Percentiles rank a stretch among this genome's conserved stretches.
Conservation (phyloP, 2,329 filamentous ascomycete species). For the Niveomyces coronatus region DNA sequence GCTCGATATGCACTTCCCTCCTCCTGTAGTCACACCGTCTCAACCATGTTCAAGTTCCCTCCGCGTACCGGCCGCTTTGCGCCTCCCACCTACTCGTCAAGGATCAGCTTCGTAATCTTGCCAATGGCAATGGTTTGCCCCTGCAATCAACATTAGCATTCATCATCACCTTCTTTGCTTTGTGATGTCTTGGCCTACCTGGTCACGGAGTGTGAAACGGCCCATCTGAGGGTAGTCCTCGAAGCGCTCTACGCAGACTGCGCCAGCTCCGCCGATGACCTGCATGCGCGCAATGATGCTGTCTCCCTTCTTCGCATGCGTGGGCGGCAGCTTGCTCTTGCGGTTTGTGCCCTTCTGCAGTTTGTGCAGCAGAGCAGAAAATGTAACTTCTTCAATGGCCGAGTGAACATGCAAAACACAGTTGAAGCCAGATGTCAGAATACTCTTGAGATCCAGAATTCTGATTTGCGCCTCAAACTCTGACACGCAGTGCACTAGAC, state of each 20-base stretch:
- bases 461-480: constrained; percentile 95
- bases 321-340: constrained; percentile 86
- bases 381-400: constrained; percentile 95
- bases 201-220: constrained; percentile 80
- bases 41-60: not conserved
- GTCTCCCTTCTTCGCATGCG: constrained; percentile 73
- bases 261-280: constrained; percentile 73
- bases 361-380: constrained; percentile 79
- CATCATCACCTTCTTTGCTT: not conserved
- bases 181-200: constrained; percentile 39
- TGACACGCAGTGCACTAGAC: constrained; percentile 80
- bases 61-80: too few species aligned
- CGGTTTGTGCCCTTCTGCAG: constrained; percentile 88
- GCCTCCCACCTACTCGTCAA: constrained; percentile 25
- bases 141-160: constrained; percentile 39
- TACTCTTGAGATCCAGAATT: constrained; percentile 88
- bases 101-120: constrained; percentile 87
- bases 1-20: not conserved
- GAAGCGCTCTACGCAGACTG: constrained; percentile 87
- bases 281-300: constrained; percentile 89
- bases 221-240: constrained; percentile 94
- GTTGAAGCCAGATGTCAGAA: constrained; percentile 90
- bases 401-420: constrained; percentile 96
- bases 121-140: constrained; percentile 99
- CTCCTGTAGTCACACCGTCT: not conserved